Conservation (phyloP, 768 basidiomycete genomes). For the Serendipita sp. region DNA sequence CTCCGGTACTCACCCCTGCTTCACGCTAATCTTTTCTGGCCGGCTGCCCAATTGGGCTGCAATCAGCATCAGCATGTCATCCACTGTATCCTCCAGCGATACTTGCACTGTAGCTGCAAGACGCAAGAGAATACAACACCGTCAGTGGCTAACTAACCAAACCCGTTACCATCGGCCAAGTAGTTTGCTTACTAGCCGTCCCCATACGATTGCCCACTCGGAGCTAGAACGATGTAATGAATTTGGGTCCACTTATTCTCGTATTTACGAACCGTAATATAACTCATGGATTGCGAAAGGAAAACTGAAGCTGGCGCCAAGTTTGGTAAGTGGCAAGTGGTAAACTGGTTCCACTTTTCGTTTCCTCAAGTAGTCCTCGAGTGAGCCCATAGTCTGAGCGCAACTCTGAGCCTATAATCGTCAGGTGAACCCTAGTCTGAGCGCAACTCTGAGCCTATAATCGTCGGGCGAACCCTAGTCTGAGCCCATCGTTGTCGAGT, state of each 20-base stretch:
- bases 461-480: no score
- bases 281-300: slow-evolving; percentile 14
- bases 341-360: no score
- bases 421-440: no score
- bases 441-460: no score
- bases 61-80: slow-evolving; percentile 93
- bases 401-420: no score
- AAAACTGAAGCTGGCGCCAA: not conserved
- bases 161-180: not conserved
- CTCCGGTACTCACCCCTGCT: slow-evolving; percentile 42
- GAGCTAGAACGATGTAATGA: not conserved
- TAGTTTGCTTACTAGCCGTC: not conserved
- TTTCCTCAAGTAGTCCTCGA: no score
- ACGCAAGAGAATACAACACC: not conserved
- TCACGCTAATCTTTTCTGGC: slow-evolving; percentile 48
- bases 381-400: no score
- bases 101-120: slow-evolving; percentile 82
- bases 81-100: slow-evolving; percentile 88
- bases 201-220: not conserved
- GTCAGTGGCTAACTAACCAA: not conserved
- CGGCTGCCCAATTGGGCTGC: slow-evolving; percentile 49
- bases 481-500: no score
- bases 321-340: not conserved
- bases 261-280: slow-evolving; percentile 19
- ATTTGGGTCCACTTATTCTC: not conserved